Evolutionary conservation across 331 rosid genomes (phyloP).

Genomic region (Quercus tomentella): DNA sequence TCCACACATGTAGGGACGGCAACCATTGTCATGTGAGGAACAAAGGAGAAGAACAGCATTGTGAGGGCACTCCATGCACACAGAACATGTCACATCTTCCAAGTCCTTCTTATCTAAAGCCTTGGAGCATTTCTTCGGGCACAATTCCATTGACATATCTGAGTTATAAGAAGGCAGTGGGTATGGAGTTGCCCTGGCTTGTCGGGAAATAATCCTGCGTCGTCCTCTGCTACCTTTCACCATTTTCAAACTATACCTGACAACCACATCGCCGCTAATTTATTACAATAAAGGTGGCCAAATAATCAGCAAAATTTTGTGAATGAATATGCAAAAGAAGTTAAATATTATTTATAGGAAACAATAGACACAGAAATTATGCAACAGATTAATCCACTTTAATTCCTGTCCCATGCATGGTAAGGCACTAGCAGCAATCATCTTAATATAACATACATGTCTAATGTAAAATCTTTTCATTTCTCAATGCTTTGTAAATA

Average conservation of each 20-base stretch:
- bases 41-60: slow-evolving; percentile 96
- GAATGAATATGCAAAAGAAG: neutral
- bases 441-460: neutral
- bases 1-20: slow-evolving; percentile 95
- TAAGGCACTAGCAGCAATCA: neutral
- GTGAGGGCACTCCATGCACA: slow-evolving; percentile 97
- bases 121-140: slow-evolving; percentile 58
- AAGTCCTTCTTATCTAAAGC: slow-evolving; percentile 59
- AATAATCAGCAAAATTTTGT: neutral
- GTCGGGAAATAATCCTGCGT: slow-evolving; percentile 57
- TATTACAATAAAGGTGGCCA: neutral
- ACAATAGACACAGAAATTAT: neutral
- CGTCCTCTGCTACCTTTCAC: slow-evolving; percentile 90
- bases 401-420: neutral
- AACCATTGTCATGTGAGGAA: slow-evolving; percentile 93
- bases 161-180: slow-evolving; percentile 46
- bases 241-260: slow-evolving; percentile 60
- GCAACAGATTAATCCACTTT: neutral
- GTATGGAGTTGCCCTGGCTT: slow-evolving; percentile 63
- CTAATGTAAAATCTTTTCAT: neutral
- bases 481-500: neutral
- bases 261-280: slow-evolving; percentile 1
- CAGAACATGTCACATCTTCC: slow-evolving; percentile 92
- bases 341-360: neutral
- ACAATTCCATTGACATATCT: slow-evolving; percentile 45